Percentiles rank a stretch among this genome's conserved stretches.
Conservation (phyloP, 2,329 filamentous ascomycete genomes). For the Fusarium albosuccineum region DNA sequence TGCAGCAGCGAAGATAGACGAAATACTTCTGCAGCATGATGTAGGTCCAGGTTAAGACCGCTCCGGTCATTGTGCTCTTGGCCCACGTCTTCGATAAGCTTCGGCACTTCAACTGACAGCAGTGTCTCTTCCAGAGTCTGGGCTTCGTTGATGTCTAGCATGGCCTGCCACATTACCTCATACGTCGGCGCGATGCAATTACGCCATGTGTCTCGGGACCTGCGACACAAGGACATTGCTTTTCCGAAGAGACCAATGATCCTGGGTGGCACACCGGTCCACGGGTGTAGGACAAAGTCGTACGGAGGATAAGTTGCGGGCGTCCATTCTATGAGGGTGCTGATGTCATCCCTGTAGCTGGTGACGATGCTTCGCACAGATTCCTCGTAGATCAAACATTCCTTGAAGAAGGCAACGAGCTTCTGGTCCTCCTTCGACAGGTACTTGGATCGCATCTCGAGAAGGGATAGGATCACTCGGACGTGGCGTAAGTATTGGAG, state of each 20-base stretch:
- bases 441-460: slow-evolving; percentile 31
- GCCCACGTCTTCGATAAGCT: slow-evolving; percentile 9
- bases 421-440: slow-evolving; percentile 27
- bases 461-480: slow-evolving; percentile 29
- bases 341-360: slow-evolving; percentile 35
- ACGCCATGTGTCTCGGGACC: slow-evolving; percentile 36
- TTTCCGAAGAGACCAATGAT: slow-evolving; percentile 39
- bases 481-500: slow-evolving; percentile 38
- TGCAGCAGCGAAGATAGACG: slow-evolving; percentile 54
- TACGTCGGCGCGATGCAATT: slow-evolving; percentile 35
- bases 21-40: slow-evolving; percentile 54
- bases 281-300: slow-evolving; percentile 36
- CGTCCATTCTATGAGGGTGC: slow-evolving; percentile 33
- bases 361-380: slow-evolving; percentile 38
- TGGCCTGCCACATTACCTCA: slow-evolving; percentile 38
- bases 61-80: slow-evolving; percentile 3
- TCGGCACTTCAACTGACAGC: slow-evolving; percentile 31
- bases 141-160: slow-evolving; percentile 37
- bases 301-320: slow-evolving; percentile 17
- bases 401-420: slow-evolving; percentile 36
- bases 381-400: slow-evolving; percentile 38
- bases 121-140: slow-evolving; percentile 35
- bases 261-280: slow-evolving; percentile 36
- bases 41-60: slow-evolving; percentile 43
- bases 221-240: slow-evolving; percentile 37